These are phyloP conservation scores for Oligophagozyma castellii DNA, from an alignment of 1,139 yeast genomes.

Conservation along the genomic window DNA sequence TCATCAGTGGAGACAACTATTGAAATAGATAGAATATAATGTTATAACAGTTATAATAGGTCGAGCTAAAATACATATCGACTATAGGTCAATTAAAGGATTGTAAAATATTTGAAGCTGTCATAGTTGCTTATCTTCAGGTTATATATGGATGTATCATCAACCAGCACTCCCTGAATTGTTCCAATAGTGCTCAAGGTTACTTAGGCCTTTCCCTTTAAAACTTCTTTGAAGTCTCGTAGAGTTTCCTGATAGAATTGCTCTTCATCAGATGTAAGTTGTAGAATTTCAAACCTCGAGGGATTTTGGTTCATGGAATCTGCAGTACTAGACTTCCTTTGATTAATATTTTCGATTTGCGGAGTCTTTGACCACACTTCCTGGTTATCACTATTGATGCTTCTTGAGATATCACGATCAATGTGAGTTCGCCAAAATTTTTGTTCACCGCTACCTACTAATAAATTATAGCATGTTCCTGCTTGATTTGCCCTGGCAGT, in stretches of 20 bases:
- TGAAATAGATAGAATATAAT: conserved; percentile 33
- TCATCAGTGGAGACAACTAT: conserved; percentile 41
- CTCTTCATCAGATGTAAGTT: conserved; percentile 21
- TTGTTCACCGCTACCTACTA: conserved; percentile 63
- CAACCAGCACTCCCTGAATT: no score
- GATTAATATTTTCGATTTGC: background rate
- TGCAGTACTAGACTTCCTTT: no score
- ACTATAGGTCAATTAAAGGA: conserved; percentile 22
- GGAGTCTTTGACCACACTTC: background rate
- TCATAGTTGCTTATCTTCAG: no score
- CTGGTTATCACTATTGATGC: conserved; percentile 9
- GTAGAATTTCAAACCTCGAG: no score
- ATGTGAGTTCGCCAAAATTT: conserved; percentile 46
- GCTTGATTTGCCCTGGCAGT: conserved; percentile 81
- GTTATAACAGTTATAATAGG: conserved; percentile 33
- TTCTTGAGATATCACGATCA: conserved; percentile 29
- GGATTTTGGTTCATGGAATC: no score
- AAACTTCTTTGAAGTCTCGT: conserved; percentile 30
- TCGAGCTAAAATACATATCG: conserved; percentile 21
- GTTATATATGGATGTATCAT: no score
- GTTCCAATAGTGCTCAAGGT: no score
- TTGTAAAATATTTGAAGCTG: conserved; percentile 32
- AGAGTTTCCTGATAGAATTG: conserved; percentile 33
- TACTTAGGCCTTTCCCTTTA: conserved; percentile 25
- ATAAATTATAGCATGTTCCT: conserved; percentile 62